Evolutionary conservation across 768 basidiomycete species (phyloP).

Genomic region (Lentinula lateritia): DNA sequence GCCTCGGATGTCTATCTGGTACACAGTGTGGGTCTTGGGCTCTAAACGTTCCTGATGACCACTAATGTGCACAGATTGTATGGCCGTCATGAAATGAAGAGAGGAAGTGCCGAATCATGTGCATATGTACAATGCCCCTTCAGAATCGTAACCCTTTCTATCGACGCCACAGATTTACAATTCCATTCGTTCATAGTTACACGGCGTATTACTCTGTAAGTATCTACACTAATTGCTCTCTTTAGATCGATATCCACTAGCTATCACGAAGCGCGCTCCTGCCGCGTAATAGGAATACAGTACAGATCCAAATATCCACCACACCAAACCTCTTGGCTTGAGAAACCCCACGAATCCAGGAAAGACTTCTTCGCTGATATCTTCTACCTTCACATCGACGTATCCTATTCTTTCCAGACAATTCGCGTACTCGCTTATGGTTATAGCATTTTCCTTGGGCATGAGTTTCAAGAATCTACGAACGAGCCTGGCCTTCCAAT

Average conservation of each 20-base stretch:
- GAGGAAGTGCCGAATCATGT: background rate
- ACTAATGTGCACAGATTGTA: constrained; percentile 71
- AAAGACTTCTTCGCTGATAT: constrained; percentile 53
- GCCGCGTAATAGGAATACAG: constrained; percentile 29
- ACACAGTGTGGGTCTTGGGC: constrained; percentile 80
- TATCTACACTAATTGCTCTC: too few species aligned
- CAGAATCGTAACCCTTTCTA: too few species aligned
- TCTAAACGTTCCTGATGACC: constrained; percentile 59
- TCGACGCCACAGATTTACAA: too few species aligned
- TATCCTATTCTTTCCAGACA: constrained; percentile 47
- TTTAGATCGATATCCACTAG: constrained; percentile 22
- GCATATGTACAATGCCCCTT: too few species aligned
- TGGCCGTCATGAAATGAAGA: constrained; percentile 49
- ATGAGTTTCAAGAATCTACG: constrained; percentile 34
- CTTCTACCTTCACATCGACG: constrained; percentile 45
- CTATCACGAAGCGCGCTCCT: constrained; percentile 48
- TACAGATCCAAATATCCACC: constrained; percentile 36
- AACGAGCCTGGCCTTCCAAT: constrained; percentile 18
- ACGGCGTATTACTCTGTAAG: too few species aligned
- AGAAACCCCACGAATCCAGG: constrained; percentile 51
- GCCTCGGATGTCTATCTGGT: constrained; percentile 79
- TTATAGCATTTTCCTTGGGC: constrained; percentile 45
- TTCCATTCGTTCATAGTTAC: too few species aligned
- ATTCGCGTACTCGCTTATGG: constrained; percentile 35
- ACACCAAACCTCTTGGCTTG: constrained; percentile 31